Evolutionary conservation across 768 basidiomycete genomes (phyloP), one percentile per base, ranked within the genome.

Genomic region (Pulveroboletus sp.): DNA sequence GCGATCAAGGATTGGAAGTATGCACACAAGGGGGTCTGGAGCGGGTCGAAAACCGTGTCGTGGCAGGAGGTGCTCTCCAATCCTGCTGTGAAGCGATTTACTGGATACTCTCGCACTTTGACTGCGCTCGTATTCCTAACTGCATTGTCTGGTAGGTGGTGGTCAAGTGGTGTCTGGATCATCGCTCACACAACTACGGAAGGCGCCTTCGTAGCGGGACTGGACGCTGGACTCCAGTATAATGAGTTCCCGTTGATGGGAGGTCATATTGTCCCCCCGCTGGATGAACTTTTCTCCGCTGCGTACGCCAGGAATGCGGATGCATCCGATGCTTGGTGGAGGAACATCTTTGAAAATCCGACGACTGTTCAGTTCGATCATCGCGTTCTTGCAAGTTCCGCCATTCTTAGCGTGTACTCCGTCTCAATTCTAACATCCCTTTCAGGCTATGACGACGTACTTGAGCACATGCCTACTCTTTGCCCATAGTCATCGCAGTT

Each of bases 171-270:
- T 34, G n/a, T 32, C 13, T 41, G 14, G 26, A 19, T 11, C 1
- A 7, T 51, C 31, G 40, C 40, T 50, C 37, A 56, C 35, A 45
- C 13, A 34, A 47, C 32, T 29, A 22, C 27, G 19, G 45, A 63
- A 95, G 95, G 96, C 44, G 96, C 96, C 5, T 98, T 99, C 60
- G 96, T 99, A 24, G 96, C 96, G 31, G 96, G 96, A 13, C 76
- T 99, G 36, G 96, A 99, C 65, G 96, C 96, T 1, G 96, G 96
- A 13, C 70, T 99, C 46, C 67, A 93, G n/a, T 98, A 98, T 71
- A 99, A 99, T 63, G 95, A 98, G 63, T 99, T 96, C 72, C 96
- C 96, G 0, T 70, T 86, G 5, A 99, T 99, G 95, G 95, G 92
- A 31, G 93, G 88, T 7, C 78, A 83, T 14, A 67, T 97, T 14